Conservation (phyloP, 768 basidiomycete genomes). For the Psilocybe cubensis region DNA sequence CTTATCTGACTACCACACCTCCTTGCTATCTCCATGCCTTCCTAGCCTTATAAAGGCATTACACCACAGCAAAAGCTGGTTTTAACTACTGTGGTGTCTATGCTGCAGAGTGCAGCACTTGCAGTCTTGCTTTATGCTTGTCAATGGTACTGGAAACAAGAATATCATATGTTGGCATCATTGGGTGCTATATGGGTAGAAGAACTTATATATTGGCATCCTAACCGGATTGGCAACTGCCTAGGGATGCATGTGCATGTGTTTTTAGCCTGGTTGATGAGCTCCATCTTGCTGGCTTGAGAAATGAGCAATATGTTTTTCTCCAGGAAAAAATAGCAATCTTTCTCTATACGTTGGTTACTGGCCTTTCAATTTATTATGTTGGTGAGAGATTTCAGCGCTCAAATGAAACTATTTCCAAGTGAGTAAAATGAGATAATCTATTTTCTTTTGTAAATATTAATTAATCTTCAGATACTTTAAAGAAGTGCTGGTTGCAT, state of each 20-base stretch:
- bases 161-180: slow-evolving; percentile 8
- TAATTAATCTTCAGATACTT: slow-evolving; percentile 31
- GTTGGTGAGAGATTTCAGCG: slow-evolving; percentile 16
- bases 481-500: slow-evolving; percentile 22
- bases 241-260: slow-evolving; percentile 14
- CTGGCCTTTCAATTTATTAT: slow-evolving; percentile 10
- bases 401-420: slow-evolving; percentile 14
- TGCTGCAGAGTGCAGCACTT: neutral
- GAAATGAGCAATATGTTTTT: neutral
- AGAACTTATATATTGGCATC: slow-evolving; percentile 13
- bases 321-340: slow-evolving; percentile 16
- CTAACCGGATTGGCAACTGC: too few relatives aligned
- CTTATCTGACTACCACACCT: too few relatives aligned
- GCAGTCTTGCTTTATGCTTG: slow-evolving; percentile 3
- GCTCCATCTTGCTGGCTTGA: neutral
- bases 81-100: too few relatives aligned
- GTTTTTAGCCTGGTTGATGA: neutral
- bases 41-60: too few relatives aligned
- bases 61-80: too few relatives aligned
- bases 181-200: slow-evolving; percentile 14
- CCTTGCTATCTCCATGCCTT: too few relatives aligned
- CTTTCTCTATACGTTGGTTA: slow-evolving; percentile 13
- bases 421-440: slow-evolving; percentile 1
- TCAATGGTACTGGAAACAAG: slow-evolving; percentile 10
- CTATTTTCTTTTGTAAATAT: too few relatives aligned